phyloP scores from a whole-genome alignment of 2,329 filamentous ascomycete species.

The Fusarium sp. region DNA sequence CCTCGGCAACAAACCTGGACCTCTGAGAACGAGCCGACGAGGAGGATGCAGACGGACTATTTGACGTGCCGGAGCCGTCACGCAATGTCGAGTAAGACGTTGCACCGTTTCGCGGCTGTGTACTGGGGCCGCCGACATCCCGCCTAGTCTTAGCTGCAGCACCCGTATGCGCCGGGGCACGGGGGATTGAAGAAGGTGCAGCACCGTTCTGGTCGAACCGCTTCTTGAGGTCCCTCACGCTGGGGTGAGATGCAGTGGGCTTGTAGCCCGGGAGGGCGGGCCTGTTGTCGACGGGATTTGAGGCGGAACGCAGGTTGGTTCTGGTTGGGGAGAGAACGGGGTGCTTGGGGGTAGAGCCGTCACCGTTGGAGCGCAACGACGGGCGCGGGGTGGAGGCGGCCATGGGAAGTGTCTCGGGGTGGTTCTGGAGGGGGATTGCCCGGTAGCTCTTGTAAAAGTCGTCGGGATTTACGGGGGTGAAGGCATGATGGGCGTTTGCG shows the following conservation, averaged over 20 bases:
- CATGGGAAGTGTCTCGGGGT: conserved; percentile 52
- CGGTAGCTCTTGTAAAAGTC: conserved; percentile 67
- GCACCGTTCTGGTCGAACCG: conserved; percentile 76
- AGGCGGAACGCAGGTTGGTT: conserved; percentile 64
- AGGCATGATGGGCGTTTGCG: conserved; percentile 50
- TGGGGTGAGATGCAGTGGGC: conserved; percentile 64
- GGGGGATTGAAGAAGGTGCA: conserved; percentile 48
- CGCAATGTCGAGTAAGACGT: conserved; percentile 57
- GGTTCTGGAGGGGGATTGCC: conserved; percentile 51
- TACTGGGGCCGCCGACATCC: conserved; percentile 48
- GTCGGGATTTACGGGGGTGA: conserved; percentile 62
- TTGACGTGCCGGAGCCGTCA: conserved; percentile 44
- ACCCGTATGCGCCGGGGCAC: conserved; percentile 51
- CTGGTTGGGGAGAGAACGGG: conserved; percentile 55
- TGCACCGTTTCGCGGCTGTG: conserved; percentile 50
- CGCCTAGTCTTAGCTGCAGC: conserved; percentile 48
- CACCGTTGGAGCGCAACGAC: conserved; percentile 62
- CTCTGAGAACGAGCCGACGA: conserved; percentile 55
- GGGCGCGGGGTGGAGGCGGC: conserved; percentile 57
- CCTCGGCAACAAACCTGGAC: conserved; percentile 61
- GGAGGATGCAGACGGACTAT: conserved; percentile 29
- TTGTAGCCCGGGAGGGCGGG: conserved; percentile 46
- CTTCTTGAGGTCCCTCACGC: conserved; percentile 83
- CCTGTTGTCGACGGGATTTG: conserved; percentile 65
- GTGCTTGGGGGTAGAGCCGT: conserved; percentile 62